Percentiles rank a stretch among this genome's conserved stretches.
Conservation (phyloP, 2,329 filamentous ascomycete species). For the Botrytis pseudocinerea region DNA sequence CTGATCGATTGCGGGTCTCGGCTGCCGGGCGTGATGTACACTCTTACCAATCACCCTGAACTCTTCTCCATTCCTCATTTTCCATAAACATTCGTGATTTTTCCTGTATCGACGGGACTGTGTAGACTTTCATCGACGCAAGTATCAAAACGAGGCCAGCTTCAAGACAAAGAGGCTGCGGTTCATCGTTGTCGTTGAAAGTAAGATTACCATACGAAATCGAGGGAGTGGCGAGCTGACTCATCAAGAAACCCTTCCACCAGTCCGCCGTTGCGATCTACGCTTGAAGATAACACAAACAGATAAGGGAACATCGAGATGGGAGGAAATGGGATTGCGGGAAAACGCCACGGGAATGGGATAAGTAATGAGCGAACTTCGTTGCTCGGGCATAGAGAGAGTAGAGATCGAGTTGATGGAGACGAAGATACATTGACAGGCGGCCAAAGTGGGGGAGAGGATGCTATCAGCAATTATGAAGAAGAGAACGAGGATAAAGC, state of each 20-base stretch:
- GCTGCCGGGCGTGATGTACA: not conserved
- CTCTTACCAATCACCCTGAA: constrained; percentile 2
- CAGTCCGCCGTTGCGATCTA: not conserved
- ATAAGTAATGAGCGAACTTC: constrained; percentile 30
- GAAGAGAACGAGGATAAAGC: constrained; percentile 41
- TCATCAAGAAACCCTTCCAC: not conserved
- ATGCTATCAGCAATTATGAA: not conserved
- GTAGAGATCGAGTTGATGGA: not conserved
- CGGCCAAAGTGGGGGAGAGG: not conserved
- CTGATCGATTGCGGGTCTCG: not conserved
- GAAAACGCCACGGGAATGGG: constrained; percentile 3
- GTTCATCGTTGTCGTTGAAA: not conserved
- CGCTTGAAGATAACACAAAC: not conserved
- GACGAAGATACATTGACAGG: constrained; percentile 16
- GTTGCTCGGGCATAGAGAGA: constrained; percentile 28
- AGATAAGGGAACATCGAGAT: constrained; percentile 10
- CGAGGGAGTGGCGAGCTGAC: constrained; percentile 2
- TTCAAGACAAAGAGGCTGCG: not conserved
- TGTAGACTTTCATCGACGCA: not conserved
- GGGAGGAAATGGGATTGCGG: constrained; percentile 6
- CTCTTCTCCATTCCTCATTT: not conserved
- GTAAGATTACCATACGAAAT: not conserved
- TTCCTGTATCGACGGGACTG: not conserved
- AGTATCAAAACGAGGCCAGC: not conserved
- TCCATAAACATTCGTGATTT: not conserved